Base-by-base conservation (phyloP, 805 yeast genomes). In the Debaryomyces tyrocola region DNA sequence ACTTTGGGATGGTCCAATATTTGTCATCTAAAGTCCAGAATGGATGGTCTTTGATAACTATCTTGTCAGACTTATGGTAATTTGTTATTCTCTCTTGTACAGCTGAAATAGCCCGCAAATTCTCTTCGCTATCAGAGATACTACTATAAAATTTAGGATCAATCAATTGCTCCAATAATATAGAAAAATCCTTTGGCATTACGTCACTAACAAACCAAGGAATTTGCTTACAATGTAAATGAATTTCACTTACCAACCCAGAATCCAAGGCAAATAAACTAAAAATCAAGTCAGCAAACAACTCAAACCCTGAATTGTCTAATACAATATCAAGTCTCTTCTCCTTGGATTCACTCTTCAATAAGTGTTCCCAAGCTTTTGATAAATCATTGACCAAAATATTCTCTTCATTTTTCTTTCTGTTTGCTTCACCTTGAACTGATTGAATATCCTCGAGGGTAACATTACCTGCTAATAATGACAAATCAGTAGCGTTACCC, bases 151-250 rank as follows among this genome's bases (percentile, higher is more conserved):
- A 73, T 5, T 59, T 40, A 5, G 71, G 55, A 55, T 84, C 79
- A 21, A 58, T 62, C 55, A 91, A 68, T 57, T 87, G 88, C 10
- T 66, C 55, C 14, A 88, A 52, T 43, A 89, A 71, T 27, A 75
- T 60, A 39, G 74, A 72, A 49, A 89, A 82, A 67, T 94, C 99
- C 58, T 83, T 83, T 24, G 88, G 80, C 82, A 90, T 83, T 7
- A 94, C 95, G 66, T 94, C 99, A 55, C 96, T 88, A 15, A 94
- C 98, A 85, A 94, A 92, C 95, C 98, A 94, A 29, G 98, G 97
- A 49, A 90, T 79, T 43, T 83, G 81, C 66, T 94, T 94, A 53
- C 96, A 90, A 66, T 94, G 99, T 51, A 91, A 74, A 15, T 82
- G 84, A 49, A 92, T 80, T 46, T 78, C 71, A 18, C 73, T 69